Evolutionary conservation across 306 rosid genomes (phyloP).

Genomic region (Chamaecrista fasciculata): DNA sequence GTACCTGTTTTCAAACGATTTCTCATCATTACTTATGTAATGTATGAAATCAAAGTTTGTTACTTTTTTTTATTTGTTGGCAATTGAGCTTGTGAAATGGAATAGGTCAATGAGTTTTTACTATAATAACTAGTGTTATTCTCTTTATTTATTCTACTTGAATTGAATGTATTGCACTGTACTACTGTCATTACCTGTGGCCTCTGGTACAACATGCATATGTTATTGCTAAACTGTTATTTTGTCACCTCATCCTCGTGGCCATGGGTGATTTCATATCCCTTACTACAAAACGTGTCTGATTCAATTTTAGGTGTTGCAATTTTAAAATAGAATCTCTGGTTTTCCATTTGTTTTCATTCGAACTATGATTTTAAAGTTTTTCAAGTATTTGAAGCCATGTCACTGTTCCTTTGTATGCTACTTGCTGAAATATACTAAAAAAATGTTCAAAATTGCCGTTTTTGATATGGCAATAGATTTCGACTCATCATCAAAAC

Average conservation of each 20-base stretch:
- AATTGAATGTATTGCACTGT: too few relatives aligned
- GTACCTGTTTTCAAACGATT: slow-evolving; percentile 26
- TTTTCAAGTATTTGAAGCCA: background rate
- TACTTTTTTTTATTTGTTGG: too few relatives aligned
- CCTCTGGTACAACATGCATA: background rate
- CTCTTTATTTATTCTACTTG: background rate
- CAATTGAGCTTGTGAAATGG: slow-evolving; percentile 24
- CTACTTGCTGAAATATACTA: too few relatives aligned
- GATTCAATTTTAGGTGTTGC: background rate
- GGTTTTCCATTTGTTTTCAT: background rate
- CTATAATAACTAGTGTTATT: background rate
- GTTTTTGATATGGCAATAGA: background rate
- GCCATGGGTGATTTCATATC: too few relatives aligned
- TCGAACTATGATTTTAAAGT: background rate
- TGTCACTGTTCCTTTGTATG: background rate
- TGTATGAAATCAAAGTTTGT: slow-evolving; percentile 30
- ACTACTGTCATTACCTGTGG: background rate
- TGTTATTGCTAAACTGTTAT: background rate
- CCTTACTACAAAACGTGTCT: background rate
- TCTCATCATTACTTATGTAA: slow-evolving; percentile 12
- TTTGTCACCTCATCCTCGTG: background rate
- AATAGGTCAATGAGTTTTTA: slow-evolving; percentile 20
- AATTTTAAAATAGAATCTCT: background rate
- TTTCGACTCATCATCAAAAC: background rate
- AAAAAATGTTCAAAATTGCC: too few relatives aligned